Percentiles rank a stretch among this genome's conserved stretches.
Evolutionary conservation across 192 early-diverging fungal species (phyloP).

Genomic region (Geranomyces variabilis): DNA sequence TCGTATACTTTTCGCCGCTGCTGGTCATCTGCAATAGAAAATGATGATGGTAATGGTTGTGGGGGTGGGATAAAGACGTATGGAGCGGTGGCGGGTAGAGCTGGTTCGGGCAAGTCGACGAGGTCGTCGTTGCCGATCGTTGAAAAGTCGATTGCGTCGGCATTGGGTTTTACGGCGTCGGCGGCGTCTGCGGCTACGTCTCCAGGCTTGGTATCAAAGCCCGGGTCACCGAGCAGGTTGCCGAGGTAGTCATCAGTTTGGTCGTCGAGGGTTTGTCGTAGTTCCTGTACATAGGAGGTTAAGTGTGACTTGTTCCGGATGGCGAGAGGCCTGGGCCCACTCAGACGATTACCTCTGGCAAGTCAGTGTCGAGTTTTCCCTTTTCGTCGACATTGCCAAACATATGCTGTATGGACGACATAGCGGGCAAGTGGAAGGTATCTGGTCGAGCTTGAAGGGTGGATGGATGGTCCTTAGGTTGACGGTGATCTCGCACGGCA

Average conservation of each 20-base stretch:
- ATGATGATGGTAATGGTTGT: neutral
- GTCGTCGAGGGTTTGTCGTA: slow-evolving; percentile 51
- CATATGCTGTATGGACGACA: slow-evolving; percentile 56
- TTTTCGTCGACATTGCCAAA: slow-evolving; percentile 92
- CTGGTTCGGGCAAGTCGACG: slow-evolving; percentile 48
- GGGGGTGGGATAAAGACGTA: slow-evolving; percentile 3
- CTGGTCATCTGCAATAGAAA: slow-evolving; percentile 6
- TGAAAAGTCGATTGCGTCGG: slow-evolving; percentile 81
- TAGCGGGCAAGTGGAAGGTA: neutral
- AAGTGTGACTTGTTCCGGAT: neutral
- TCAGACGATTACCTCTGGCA: slow-evolving; percentile 42
- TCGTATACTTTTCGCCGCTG: slow-evolving; percentile 1
- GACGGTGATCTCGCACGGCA: too few relatives aligned
- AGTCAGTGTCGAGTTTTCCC: slow-evolving; percentile 68
- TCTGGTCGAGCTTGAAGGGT: too few relatives aligned
- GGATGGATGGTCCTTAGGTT: too few relatives aligned
- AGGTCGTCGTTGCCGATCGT: slow-evolving; percentile 73
- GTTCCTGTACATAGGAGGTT: slow-evolving; percentile 33
- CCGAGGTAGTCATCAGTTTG: slow-evolving; percentile 37
- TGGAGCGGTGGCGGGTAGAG: neutral
- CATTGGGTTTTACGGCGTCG: slow-evolving; percentile 57
- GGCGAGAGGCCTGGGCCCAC: neutral
- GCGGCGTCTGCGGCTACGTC: slow-evolving; percentile 41
- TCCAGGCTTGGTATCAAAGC: slow-evolving; percentile 2
- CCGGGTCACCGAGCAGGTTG: slow-evolving; percentile 5